Percentiles rank a stretch among this genome's conserved stretches.
Conservation (phyloP, 192 early-diverging fungal genomes). For the Coemansia sp. region DNA sequence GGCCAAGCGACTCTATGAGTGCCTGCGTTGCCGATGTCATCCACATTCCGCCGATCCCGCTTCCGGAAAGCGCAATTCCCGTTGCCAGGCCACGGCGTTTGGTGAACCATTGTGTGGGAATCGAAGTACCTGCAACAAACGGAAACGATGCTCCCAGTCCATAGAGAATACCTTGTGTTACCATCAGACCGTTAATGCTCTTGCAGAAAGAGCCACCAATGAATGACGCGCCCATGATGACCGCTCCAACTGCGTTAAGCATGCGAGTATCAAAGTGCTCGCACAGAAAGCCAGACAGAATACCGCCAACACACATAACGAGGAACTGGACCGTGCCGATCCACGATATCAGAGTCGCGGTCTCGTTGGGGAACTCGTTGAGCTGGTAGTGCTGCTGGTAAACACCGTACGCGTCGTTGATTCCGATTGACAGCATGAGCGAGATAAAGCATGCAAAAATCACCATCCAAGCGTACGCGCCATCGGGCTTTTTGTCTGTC, state of each 20-base stretch:
- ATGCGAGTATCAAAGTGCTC: constrained; percentile 52
- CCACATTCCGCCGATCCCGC: constrained; percentile 55
- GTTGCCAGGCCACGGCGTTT: constrained; percentile 52
- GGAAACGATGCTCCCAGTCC: constrained; percentile 54
- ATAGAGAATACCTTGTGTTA: constrained; percentile 52
- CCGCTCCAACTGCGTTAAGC: constrained; percentile 36
- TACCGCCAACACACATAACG: constrained; percentile 35
- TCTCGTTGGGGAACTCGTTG: constrained; percentile 39
- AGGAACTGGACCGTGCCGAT: constrained; percentile 49
- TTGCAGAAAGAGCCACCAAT: constrained; percentile 45
- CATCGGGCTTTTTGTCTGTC: constrained; percentile 42
- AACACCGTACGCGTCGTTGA: constrained; percentile 53
- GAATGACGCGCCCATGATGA: constrained; percentile 44
- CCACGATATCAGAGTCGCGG: constrained; percentile 49
- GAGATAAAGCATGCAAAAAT: constrained; percentile 43
- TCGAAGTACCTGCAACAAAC: constrained; percentile 48
- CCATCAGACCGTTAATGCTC: constrained; percentile 39
- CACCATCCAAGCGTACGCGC: constrained; percentile 47
- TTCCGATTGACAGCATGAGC: constrained; percentile 52
- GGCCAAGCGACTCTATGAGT: constrained; percentile 41
- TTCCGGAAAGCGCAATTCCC: constrained; percentile 55
- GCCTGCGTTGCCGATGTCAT: constrained; percentile 52
- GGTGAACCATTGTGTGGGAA: constrained; percentile 53
- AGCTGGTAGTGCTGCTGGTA: constrained; percentile 53
- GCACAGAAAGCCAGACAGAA: constrained; percentile 48